Evolutionary conservation across 2,329 filamentous ascomycete species (phyloP).

Genomic region (Talaromyces piceae): DNA sequence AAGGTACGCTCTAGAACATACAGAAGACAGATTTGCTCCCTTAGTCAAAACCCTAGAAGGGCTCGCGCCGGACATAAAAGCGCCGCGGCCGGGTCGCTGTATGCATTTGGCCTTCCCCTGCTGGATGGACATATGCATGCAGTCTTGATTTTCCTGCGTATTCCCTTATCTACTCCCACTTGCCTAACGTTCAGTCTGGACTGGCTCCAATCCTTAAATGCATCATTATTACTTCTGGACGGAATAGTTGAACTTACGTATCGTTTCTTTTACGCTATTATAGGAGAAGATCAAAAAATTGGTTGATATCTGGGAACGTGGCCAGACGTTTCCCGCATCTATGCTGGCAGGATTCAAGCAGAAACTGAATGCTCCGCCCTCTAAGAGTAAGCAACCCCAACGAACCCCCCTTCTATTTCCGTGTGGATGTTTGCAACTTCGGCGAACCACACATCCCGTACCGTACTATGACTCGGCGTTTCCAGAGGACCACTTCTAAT

Average conservation of each 20-base stretch:
- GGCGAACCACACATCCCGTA: slow-evolving; percentile 20
- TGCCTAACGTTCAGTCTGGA: background rate
- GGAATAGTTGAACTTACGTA: slow-evolving; percentile 44
- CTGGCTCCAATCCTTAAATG: slow-evolving; percentile 12
- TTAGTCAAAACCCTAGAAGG: background rate
- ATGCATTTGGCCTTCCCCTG: slow-evolving; percentile 2
- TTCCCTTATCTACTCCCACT: background rate
- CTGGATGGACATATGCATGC: background rate
- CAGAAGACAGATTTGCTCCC: slow-evolving; percentile 17
- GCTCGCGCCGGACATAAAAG: background rate
- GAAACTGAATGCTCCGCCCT: slow-evolving; percentile 58
- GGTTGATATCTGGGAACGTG: slow-evolving; percentile 96
- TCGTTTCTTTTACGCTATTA: slow-evolving; percentile 37
- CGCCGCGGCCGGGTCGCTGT: background rate
- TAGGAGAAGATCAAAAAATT: slow-evolving; percentile 96
- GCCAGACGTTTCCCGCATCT: slow-evolving; percentile 74
- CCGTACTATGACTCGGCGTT: slow-evolving; percentile 2
- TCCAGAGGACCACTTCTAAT: slow-evolving; percentile 1
- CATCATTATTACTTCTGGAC: slow-evolving; percentile 15
- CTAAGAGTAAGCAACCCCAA: slow-evolving; percentile 54
- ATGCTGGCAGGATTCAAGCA: slow-evolving; percentile 80
- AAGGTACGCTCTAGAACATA: slow-evolving; percentile 66
- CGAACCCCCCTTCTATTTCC: background rate
- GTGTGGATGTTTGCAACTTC: background rate
- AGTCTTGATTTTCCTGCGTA: slow-evolving; percentile 9